These are phyloP conservation scores for Cyclotella kingstonii DNA, from an alignment of 108 stramenopile genomes.

Conservation along the genomic window DNA sequence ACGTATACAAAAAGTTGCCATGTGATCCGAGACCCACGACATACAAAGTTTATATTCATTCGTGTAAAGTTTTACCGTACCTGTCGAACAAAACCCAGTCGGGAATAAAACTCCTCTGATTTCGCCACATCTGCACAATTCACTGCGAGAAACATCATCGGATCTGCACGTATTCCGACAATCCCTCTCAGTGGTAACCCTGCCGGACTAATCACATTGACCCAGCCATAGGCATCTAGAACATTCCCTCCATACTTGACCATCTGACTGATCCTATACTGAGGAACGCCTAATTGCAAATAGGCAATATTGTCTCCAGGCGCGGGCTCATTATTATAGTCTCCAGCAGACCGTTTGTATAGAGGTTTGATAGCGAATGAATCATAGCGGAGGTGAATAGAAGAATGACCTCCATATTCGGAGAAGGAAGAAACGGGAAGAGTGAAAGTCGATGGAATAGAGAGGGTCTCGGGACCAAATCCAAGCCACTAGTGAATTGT, in stretches of 20 bases:
- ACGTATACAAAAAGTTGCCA: no score
- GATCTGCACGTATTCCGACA: slow-evolving; percentile 79
- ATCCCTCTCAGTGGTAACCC: slow-evolving; percentile 80
- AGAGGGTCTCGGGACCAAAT: slow-evolving; percentile 78
- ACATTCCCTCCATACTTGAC: slow-evolving; percentile 74
- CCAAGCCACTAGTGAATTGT: slow-evolving; percentile 68
- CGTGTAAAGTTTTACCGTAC: no score
- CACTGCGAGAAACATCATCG: slow-evolving; percentile 85
- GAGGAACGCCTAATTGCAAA: slow-evolving; percentile 78
- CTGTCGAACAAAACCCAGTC: slow-evolving; percentile 73
- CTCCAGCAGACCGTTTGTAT: slow-evolving; percentile 54
- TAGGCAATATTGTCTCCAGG: slow-evolving; percentile 81
- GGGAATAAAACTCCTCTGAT: slow-evolving; percentile 65
- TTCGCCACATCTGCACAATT: slow-evolving; percentile 65
- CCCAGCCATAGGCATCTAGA: slow-evolving; percentile 78
- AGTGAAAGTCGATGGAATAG: slow-evolving; percentile 59
- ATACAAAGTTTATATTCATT: no score
- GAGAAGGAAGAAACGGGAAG: slow-evolving; percentile 75
- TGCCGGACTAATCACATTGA: slow-evolving; percentile 75
- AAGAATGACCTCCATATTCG: slow-evolving; percentile 81
- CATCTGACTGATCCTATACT: slow-evolving; percentile 82
- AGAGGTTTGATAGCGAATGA: slow-evolving; percentile 36
- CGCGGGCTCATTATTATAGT: slow-evolving; percentile 50
- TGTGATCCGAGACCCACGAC: no score
- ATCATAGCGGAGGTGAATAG: slow-evolving; percentile 76